Percentiles rank a stretch among this genome's conserved stretches.
Evolutionary conservation across 140 eudicot species (phyloP).

Genomic region (Anethum foeniculum): DNA sequence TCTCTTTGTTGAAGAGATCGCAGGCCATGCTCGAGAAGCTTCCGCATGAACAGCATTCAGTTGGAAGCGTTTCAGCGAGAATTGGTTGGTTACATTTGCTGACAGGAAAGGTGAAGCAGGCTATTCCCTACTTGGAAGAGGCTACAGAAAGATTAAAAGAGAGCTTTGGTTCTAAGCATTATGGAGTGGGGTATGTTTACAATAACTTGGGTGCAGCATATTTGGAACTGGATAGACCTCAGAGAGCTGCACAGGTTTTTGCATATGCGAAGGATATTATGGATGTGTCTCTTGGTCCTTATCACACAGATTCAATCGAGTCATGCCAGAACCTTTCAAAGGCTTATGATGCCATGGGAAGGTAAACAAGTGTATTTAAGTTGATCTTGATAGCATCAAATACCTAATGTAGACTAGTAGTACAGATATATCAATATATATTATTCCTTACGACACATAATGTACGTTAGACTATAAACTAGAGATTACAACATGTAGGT

Average conservation of each 20-base stretch:
- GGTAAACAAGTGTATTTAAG: constrained; percentile 27
- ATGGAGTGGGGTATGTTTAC: constrained; percentile 82
- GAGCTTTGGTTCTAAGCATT: constrained; percentile 83
- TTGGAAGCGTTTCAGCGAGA: constrained; percentile 75
- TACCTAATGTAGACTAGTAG: not conserved
- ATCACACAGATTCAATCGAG: constrained; percentile 76
- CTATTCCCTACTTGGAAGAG: constrained; percentile 80
- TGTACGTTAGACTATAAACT: not conserved
- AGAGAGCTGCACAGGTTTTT: constrained; percentile 91
- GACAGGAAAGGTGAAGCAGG: constrained; percentile 66
- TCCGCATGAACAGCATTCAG: constrained; percentile 80
- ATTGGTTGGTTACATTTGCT: constrained; percentile 79
- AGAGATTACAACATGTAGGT: not conserved
- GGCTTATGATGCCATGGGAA: constrained; percentile 86
- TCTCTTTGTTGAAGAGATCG: constrained; percentile 65
- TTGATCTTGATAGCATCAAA: not conserved
- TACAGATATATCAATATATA: not conserved
- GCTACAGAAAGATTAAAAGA: constrained; percentile 80
- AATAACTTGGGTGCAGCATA: constrained; percentile 87
- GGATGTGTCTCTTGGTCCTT: constrained; percentile 85
- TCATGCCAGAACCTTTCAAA: constrained; percentile 88
- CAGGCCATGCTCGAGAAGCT: constrained; percentile 64
- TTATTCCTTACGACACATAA: not conserved
- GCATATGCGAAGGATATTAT: constrained; percentile 83
- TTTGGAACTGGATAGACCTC: constrained; percentile 79